Evolutionary conservation across 148 eudicot species (phyloP), one percentile per base, ranked within the genome.

Genomic region (Euryodendron excelsum): DNA sequence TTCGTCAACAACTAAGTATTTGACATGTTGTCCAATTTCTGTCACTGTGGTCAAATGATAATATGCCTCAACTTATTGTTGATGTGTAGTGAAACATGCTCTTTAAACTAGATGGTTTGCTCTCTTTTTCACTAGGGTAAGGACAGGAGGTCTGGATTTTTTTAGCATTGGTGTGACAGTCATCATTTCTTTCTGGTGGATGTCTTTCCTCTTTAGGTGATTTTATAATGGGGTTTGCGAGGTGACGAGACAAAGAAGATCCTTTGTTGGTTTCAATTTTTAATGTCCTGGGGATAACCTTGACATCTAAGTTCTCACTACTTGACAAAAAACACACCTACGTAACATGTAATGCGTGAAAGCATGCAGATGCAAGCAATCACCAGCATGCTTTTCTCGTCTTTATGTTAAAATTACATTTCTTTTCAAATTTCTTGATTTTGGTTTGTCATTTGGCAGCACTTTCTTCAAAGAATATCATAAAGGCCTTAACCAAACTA

Each of bases 401-500:
- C 28, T 73, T 30, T 76, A 7, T 18, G 31, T 39, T 27, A 53
- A 37, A 14, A 23, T 53, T 21, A 28, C 23, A 45, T 70, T 69
- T 44, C 61, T 77, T 67, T 74, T 36, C 18, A 34, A 50, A 2
- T 78, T 77, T 41, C 23, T 59, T 1, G 33, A 56, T 37, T 50
- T 79, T 76, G 44, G 15, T 45, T 80, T 41, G 20, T 27, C 73
- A 77, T 80, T 44, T 86, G 50, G 81, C 94, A 92, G 98, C 84
- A 95, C 98, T 28, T 95, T 93, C 84, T 93, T 95, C 80, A 90
- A 90, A 84, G 89, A 95, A 67, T 90, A 86, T 75, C 97, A 95
- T 79, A 83, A 86, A 84, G 88, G 84, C 80, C 90, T 95, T 58
- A 93, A 82, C 65, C 89, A 67, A 76, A 92, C 90, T 64, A 72